Evolutionary conservation across 2,329 filamentous ascomycete genomes (phyloP).

Genomic region (Paraconiothyrium brasiliense): DNA sequence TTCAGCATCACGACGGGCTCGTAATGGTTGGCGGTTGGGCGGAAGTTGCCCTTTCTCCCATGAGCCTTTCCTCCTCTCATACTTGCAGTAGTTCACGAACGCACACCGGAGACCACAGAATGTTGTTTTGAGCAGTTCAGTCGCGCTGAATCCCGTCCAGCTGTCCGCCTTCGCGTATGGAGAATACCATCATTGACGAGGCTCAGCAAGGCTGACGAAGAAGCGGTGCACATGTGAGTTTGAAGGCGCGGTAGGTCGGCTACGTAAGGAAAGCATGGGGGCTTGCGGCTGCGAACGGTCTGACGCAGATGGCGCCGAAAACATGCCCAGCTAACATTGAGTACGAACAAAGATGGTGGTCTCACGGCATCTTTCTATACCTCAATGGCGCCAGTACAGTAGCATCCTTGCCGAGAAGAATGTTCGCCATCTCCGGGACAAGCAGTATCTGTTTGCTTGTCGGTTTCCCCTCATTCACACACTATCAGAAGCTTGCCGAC

Average conservation of each 20-base stretch:
- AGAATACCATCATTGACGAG: slow-evolving; percentile 39
- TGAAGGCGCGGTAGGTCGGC: slow-evolving; percentile 31
- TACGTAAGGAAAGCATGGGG: slow-evolving; percentile 18
- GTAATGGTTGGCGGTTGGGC: background rate
- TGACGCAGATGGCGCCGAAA: slow-evolving; percentile 15
- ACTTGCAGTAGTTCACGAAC: background rate
- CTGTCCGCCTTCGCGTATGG: slow-evolving; percentile 25
- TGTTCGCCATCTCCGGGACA: background rate
- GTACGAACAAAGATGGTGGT: background rate
- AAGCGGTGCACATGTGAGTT: slow-evolving; percentile 30
- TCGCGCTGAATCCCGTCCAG: slow-evolving; percentile 2
- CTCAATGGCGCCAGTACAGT: background rate
- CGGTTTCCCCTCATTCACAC: background rate
- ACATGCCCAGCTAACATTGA: slow-evolving; percentile 15
- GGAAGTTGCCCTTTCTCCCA: background rate
- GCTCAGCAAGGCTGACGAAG: slow-evolving; percentile 18
- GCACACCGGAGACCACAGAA: background rate
- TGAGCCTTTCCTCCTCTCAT: background rate
- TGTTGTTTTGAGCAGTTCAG: background rate
- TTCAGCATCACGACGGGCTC: slow-evolving; percentile 5
- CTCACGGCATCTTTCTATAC: slow-evolving; percentile 8
- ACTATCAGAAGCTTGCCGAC: slow-evolving; percentile 11
- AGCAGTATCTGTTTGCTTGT: slow-evolving; percentile 5
- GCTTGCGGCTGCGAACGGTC: slow-evolving; percentile 11
- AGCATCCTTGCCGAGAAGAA: background rate